Evolutionary conservation across 805 yeast genomes (phyloP).

Genomic region (Cyberlindnera mississippiensis): DNA sequence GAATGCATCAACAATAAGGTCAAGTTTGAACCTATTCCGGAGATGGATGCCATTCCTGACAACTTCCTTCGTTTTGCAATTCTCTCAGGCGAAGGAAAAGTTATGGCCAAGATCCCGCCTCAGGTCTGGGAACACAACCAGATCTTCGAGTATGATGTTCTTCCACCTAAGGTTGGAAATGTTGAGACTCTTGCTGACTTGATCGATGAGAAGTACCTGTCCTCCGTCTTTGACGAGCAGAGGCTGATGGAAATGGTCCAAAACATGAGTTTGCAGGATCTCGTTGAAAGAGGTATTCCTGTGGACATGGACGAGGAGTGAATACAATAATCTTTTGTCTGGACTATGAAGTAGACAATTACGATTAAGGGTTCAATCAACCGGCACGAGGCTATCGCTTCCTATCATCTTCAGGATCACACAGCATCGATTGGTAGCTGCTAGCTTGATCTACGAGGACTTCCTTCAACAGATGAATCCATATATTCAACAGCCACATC

Average conservation of each 20-base stretch:
- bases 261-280: constrained; percentile 27
- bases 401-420: too few species aligned
- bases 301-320: constrained; percentile 2
- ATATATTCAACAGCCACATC: too few species aligned
- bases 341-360: too few species aligned
- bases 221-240: constrained; percentile 20
- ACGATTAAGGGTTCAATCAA: too few species aligned
- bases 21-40: constrained; percentile 13
- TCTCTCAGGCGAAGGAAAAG: constrained; percentile 63
- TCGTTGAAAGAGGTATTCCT: constrained; percentile 14
- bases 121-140: constrained; percentile 58
- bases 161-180: constrained; percentile 57
- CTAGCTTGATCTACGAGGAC: too few species aligned
- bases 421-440: too few species aligned
- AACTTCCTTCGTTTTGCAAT: constrained; percentile 66
- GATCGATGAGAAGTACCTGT: constrained; percentile 30
- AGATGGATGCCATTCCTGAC: constrained; percentile 41
- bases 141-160: constrained; percentile 64
- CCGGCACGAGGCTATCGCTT: too few species aligned
- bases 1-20: constrained; percentile 20
- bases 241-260: constrained; percentile 26
- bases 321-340: neutral
- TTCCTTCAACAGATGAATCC: too few species aligned
- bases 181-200: constrained; percentile 33
- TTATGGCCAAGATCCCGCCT: constrained; percentile 67